Evolutionary conservation across 176 grass and related monocot species (phyloP).

Genomic region (Oryza coarctata): DNA sequence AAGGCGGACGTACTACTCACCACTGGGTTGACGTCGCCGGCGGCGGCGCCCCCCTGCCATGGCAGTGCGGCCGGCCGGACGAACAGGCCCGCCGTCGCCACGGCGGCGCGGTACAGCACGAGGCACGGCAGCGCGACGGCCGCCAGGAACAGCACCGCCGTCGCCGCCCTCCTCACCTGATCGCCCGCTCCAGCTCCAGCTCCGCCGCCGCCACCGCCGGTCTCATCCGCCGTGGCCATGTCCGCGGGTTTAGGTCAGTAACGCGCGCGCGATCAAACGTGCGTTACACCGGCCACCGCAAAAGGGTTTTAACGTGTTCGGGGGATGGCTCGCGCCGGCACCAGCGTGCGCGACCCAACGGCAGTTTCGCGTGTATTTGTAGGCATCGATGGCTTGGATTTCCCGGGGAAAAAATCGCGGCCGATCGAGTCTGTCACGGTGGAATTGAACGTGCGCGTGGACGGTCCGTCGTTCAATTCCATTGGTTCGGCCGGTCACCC

Average conservation of each 20-base stretch:
- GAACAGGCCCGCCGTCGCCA: constrained; percentile 7
- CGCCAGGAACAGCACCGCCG: constrained; percentile 48
- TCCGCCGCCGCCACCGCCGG: neutral
- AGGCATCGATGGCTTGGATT: neutral
- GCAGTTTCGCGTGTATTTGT: neutral
- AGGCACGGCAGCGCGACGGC: constrained; percentile 46
- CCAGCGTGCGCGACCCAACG: neutral
- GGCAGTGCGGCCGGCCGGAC: constrained; percentile 8
- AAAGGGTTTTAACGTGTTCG: neutral
- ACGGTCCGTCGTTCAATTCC: neutral
- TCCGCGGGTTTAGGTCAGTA: too few species aligned
- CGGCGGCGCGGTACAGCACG: constrained; percentile 45
- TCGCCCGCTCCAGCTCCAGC: neutral
- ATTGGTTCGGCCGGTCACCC: neutral
- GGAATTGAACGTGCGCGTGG: too few species aligned
- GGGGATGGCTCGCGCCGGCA: neutral
- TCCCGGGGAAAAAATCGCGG: too few species aligned
- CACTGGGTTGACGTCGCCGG: constrained; percentile 10
- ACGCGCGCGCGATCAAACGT: neutral
- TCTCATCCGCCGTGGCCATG: neutral
- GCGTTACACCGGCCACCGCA: neutral
- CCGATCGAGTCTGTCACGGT: too few species aligned
- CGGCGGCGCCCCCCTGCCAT: neutral
- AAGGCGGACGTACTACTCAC: neutral
- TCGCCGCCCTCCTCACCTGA: constrained; percentile 10